Conservation (phyloP, 495 filamentous ascomycete genomes). For the Tetracladium setigerum region DNA sequence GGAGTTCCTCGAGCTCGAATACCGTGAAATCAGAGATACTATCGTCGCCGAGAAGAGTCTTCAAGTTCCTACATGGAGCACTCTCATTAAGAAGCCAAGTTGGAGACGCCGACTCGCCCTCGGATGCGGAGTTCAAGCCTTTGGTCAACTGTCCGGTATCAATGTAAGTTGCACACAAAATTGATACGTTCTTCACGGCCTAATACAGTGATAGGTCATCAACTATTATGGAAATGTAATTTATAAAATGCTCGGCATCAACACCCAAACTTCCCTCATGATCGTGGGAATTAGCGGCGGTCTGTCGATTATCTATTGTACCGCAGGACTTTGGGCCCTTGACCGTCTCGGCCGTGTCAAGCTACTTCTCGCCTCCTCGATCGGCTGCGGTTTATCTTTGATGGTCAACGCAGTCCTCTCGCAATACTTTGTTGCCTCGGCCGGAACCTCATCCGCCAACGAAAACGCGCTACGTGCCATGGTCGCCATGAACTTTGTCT, state of each 20-base stretch:
- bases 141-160: conserved; percentile 44
- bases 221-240: conserved; percentile 44
- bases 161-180: conserved; percentile 13
- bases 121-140: conserved; percentile 45
- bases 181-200: too few species aligned
- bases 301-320: conserved; percentile 42
- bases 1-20: conserved; percentile 37
- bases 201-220: conserved; percentile 25
- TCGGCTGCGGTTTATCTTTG: conserved; percentile 31
- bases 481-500: conserved; percentile 51
- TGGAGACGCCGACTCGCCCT: conserved; percentile 43
- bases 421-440: conserved; percentile 28
- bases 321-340: conserved; percentile 42
- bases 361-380: conserved; percentile 42
- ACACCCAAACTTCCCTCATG: conserved; percentile 38
- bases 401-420: conserved; percentile 45
- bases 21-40: conserved; percentile 35
- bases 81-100: conserved; percentile 34
- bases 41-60: conserved; percentile 32
- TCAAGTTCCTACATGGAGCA: conserved; percentile 32
- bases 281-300: conserved; percentile 46
- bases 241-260: conserved; percentile 40
- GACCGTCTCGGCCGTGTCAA: conserved; percentile 45
- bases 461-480: conserved; percentile 40
- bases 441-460: conserved; percentile 25